Base-by-base conservation (phyloP, 2,329 filamentous ascomycete genomes). In the Rutstroemia sydowiana region DNA sequence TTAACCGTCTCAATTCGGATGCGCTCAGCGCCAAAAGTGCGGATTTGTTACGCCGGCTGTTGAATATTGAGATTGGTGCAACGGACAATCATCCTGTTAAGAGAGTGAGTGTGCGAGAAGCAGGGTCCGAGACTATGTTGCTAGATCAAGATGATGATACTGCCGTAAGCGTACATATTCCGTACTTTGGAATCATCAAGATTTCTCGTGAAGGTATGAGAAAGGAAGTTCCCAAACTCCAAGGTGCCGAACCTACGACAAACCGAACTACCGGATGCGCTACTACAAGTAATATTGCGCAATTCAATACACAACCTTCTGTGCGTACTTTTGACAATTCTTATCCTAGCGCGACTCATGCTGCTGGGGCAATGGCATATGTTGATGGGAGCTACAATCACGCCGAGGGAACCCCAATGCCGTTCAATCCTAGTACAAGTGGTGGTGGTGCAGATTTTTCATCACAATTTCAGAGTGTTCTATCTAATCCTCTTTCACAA, bases 41-140 rank as follows among this genome's bases (percentile, higher is more conserved):
- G n/a, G 59, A 59, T 14, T 52, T 70, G 34, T 54, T 71, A 14
- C 56, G 58, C 14, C 55, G 60, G 21, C 55, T 71, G 9, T 51
- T 71, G 20, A 58, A 55, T 46, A 66, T 71, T 32, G 68, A 70
- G 50, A 61, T 60, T 9, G 63, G 63, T 5, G 11, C 63, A 40
- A 51, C 62, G 2, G 55, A 55, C 18, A 30, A 28, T 2, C 54
- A 56, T 47, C 45, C 43, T 46, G 48, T 48, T 11, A 53, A 46
- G 31, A 46, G 20, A 10, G 53, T 55, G 32, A 55, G 45, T 50
- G 55, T 52, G 37, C 44, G 51, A 23, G 53, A 53, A 45, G 21
- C 46, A 26, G 41, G 47, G 13, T 41, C 13, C 21, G 53, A 50
- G 18, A 47, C 41, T 13, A 36, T 18, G 20, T 34, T 44, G 43